Evolutionary conservation across 352 stramenopile genomes (phyloP).

Genomic region (Phytophthora meadii): DNA sequence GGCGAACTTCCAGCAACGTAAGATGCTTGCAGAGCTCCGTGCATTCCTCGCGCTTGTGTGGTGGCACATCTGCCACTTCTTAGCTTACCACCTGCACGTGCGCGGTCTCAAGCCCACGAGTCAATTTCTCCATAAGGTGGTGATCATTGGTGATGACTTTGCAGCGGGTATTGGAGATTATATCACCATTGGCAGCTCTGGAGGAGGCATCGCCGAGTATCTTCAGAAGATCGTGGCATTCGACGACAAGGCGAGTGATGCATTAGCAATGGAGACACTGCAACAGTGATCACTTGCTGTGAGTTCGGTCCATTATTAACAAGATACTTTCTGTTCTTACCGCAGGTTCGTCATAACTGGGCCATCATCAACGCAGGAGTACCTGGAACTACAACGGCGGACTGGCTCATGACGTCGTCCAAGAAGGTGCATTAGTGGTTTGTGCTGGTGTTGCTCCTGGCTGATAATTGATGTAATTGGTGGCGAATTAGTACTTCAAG

Average conservation of each 20-base stretch:
- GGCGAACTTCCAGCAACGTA: background rate
- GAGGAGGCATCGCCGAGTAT: slow-evolving; percentile 60
- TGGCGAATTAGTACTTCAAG: slow-evolving; percentile 64
- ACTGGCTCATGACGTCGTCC: slow-evolving; percentile 71
- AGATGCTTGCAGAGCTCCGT: slow-evolving; percentile 49
- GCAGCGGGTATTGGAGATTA: slow-evolving; percentile 82
- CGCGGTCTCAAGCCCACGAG: slow-evolving; percentile 55
- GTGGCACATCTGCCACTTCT: slow-evolving; percentile 68
- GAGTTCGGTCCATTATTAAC: slow-evolving; percentile 3
- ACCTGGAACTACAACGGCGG: slow-evolving; percentile 58
- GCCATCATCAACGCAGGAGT: slow-evolving; percentile 83
- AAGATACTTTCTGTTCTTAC: slow-evolving; percentile 18
- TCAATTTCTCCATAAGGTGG: slow-evolving; percentile 85
- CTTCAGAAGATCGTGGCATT: slow-evolving; percentile 54
- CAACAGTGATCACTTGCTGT: too few species aligned
- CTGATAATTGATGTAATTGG: too few species aligned
- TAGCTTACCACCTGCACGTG: slow-evolving; percentile 51
- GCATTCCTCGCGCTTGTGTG: slow-evolving; percentile 70
- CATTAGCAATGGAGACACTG: too few species aligned
- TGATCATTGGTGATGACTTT: slow-evolving; percentile 88
- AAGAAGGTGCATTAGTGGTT: slow-evolving; percentile 51
- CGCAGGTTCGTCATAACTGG: slow-evolving; percentile 81
- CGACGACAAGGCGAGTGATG: slow-evolving; percentile 65
- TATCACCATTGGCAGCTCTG: slow-evolving; percentile 56
- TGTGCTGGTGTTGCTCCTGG: background rate